These are phyloP conservation scores for Escovopsis sp. DNA, from an alignment of 2,329 filamentous ascomycete genomes.

Conservation along the genomic window DNA sequence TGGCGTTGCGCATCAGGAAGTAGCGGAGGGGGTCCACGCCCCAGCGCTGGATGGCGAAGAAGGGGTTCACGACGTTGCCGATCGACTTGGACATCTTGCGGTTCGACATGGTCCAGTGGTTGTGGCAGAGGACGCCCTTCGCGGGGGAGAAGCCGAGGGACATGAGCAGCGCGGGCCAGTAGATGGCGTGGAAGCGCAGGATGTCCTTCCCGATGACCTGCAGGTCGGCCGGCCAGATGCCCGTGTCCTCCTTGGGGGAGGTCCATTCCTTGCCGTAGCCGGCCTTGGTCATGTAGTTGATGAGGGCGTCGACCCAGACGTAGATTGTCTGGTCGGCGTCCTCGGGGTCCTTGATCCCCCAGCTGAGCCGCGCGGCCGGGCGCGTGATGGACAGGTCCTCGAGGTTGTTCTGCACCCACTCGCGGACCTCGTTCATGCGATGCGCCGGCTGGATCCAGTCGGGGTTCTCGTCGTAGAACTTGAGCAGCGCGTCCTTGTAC, in stretches of 20 bases:
- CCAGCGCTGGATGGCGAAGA: conserved; percentile 79
- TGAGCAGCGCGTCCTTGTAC: conserved; percentile 62
- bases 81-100: conserved; percentile 95
- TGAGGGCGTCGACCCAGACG: conserved; percentile 90
- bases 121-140: conserved; percentile 70
- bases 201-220: conserved; percentile 97
- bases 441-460: conserved; percentile 58
- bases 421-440: conserved; percentile 65
- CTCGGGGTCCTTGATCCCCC: conserved; percentile 81
- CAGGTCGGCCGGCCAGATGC: conserved; percentile 79
- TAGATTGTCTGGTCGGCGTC: conserved; percentile 86
- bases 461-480: conserved; percentile 67
- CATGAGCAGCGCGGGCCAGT: conserved; percentile 95
- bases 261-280: conserved; percentile 54
- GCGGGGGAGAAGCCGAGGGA: conserved; percentile 69
- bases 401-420: conserved; percentile 62
- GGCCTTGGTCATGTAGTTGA: conserved; percentile 83
- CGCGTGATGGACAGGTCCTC: conserved; percentile 83
- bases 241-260: conserved; percentile 44
- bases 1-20: conserved; percentile 72
- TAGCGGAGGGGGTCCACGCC: conserved; percentile 79
- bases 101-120: conserved; percentile 85
- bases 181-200: conserved; percentile 87
- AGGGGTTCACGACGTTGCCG: conserved; percentile 90
- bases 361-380: conserved; percentile 60